These are phyloP conservation scores for Breynia disticha DNA, from an alignment of 441 rosid genomes.

Conservation along the genomic window DNA sequence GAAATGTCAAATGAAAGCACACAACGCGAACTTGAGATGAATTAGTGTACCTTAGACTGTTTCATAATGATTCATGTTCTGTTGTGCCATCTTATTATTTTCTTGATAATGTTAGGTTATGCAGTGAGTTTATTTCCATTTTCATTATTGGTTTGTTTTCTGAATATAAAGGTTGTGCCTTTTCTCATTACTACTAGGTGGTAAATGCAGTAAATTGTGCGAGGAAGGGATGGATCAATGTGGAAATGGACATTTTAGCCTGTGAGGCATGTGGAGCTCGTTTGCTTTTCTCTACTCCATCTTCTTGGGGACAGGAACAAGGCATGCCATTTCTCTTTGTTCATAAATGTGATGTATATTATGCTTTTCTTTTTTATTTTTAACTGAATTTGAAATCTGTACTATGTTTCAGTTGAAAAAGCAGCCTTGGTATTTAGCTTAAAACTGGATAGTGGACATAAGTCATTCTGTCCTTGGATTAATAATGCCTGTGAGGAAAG, in stretches of 20 bases:
- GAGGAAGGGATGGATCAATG: constrained; percentile 86
- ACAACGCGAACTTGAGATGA: no score
- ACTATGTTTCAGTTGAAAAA: constrained; percentile 61
- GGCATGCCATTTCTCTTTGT: constrained; percentile 29
- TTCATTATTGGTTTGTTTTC: neutral
- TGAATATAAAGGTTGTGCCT: no score
- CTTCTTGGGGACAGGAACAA: constrained; percentile 82
- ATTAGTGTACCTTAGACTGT: no score
- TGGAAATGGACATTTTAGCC: constrained; percentile 63
- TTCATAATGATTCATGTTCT: no score
- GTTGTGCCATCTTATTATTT: no score
- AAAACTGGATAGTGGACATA: constrained; percentile 83
- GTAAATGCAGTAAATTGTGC: constrained; percentile 86
- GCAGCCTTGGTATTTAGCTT: constrained; percentile 80
- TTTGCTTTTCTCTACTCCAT: constrained; percentile 67
- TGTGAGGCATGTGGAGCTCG: constrained; percentile 95
- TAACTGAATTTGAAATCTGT: constrained; percentile 12
- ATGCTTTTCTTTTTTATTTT: neutral
- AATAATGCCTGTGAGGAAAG: constrained; percentile 75
- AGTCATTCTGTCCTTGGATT: constrained; percentile 71
- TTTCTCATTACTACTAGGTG: constrained; percentile 35
- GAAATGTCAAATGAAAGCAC: no score
- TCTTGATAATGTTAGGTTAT: no score
- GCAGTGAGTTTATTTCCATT: no score
- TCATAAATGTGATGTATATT: constrained; percentile 5